A percentile compares a stretch with the other conserved stretches of the same genome.
Evolutionary conservation across 1,139 yeast species (phyloP).

Genomic region (Magnusiomyces tetraspermus): DNA sequence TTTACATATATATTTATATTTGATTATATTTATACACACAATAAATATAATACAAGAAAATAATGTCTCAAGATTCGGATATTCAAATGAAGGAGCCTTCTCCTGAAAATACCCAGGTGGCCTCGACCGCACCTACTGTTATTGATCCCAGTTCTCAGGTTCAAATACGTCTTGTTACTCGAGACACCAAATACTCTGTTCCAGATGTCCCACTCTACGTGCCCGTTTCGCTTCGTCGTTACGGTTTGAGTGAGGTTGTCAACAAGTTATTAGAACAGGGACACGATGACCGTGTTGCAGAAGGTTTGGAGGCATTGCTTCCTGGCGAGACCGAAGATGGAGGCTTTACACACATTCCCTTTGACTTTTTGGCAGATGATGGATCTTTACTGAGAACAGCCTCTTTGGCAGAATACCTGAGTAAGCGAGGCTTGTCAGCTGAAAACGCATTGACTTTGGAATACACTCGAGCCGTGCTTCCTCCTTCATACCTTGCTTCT

Average conservation of each 20-base stretch:
- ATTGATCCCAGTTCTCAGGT: conserved; percentile 36
- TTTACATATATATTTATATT: no score
- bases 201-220: conserved; percentile 70
- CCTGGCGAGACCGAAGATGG: conserved; percentile 19
- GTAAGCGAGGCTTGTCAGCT: conserved; percentile 65
- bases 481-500: conserved; percentile 84
- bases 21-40: neutral
- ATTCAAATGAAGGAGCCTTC: neutral
- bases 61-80: neutral
- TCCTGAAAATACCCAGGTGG: neutral
- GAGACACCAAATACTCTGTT: conserved; percentile 70
- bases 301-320: conserved; percentile 1
- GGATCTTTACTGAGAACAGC: conserved; percentile 62
- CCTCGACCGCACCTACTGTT: neutral
- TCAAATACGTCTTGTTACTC: conserved; percentile 74
- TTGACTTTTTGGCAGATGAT: conserved; percentile 77
- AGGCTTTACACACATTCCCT: conserved; percentile 56
- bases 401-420: conserved; percentile 70
- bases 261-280: conserved; percentile 58
- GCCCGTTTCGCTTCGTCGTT: conserved; percentile 77
- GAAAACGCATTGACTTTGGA: conserved; percentile 77
- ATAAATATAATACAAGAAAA: neutral
- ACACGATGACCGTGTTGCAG: conserved; percentile 5
- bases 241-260: conserved; percentile 88
- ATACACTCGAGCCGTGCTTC: conserved; percentile 84